Evolutionary conservation across 2,329 filamentous ascomycete species (phyloP), one percentile per base, ranked within the genome.

Genomic region (Colletotrichum limetticola): DNA sequence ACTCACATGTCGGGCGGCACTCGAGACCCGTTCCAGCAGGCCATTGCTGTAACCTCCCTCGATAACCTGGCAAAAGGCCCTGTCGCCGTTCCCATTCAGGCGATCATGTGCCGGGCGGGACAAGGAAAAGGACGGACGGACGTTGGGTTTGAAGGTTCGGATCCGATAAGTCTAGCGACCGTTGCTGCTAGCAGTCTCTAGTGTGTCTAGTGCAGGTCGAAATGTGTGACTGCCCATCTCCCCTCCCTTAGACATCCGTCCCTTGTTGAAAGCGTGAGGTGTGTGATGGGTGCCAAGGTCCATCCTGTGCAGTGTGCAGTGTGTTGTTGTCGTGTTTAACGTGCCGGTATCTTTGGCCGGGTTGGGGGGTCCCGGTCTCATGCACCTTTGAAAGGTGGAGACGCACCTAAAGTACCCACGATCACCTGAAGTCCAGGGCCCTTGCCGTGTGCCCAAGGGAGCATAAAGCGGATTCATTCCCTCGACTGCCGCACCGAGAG

Each of bases 361-460:
- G 66, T 55, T 55, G 60, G 55, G 55, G 55, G 42, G 16, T 49
- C 42, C 42, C 19, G 42, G 42, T 49, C 42, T 57, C 42, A 22
- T 65, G 32, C 46, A 69, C 22, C 59, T 72, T 16, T 60, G 66
- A 30, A 70, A 37, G 42, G 46, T 72, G 70, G 63, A 16, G 55
- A 46, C 42, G 42, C 22, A 49, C 37, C 16, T 42, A 19, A 8
- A 42, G 37, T 42, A 42, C 42, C 42, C 42, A 49, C 42, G 42
- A 49, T 49, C 19, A 49, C 42, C 4, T 49, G 42, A 49, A 22
- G 32, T 11, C 32, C 11, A 35, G 42, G 42, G 19, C 6, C 42
- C 19, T 42, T 42, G 37, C 37, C 16, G 37, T 16, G 16, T n/a
- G 19, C 42, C 42, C 8, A 49, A 49, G 42, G 42, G 42, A 49